Percentiles rank a stretch among this genome's conserved stretches.
These are phyloP conservation scores for Zoysia pacifica DNA, from an alignment of 176 grass and related monocot species.

Conservation along the genomic window DNA sequence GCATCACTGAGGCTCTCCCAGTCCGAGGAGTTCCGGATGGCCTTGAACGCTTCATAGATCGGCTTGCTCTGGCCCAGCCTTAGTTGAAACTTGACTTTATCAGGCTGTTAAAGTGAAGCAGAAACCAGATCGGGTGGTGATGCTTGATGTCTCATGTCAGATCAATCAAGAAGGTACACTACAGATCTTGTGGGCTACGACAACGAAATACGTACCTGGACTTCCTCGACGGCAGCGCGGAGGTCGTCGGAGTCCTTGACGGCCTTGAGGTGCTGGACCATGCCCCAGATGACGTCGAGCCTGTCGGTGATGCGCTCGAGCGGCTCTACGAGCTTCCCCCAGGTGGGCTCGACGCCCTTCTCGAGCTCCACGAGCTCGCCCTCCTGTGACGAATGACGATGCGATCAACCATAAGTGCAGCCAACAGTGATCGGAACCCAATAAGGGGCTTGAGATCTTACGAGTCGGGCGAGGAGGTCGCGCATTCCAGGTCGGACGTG, in stretches of 20 bases:
- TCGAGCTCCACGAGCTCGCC: slow-evolving; percentile 76
- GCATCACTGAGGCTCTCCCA: slow-evolving; percentile 75
- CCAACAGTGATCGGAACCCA: too few species aligned
- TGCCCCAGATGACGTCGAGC: slow-evolving; percentile 78
- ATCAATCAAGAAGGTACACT: not conserved
- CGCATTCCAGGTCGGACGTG: slow-evolving; percentile 83
- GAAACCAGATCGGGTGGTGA: not conserved
- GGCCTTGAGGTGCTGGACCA: slow-evolving; percentile 86
- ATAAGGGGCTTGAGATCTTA: slow-evolving; percentile 10
- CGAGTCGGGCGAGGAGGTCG: slow-evolving; percentile 66
- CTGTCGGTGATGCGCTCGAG: slow-evolving; percentile 84
- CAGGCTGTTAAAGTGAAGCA: slow-evolving; percentile 59
- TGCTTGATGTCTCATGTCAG: not conserved
- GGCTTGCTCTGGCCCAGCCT: slow-evolving; percentile 91
- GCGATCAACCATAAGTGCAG: not conserved
- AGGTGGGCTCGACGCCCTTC: slow-evolving; percentile 74
- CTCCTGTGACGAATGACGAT: slow-evolving; percentile 45
- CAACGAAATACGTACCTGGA: slow-evolving; percentile 50
- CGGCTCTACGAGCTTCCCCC: slow-evolving; percentile 85
- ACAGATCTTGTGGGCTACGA: too few species aligned
- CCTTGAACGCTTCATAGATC: slow-evolving; percentile 82
- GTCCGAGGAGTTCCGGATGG: slow-evolving; percentile 71
- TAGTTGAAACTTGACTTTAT: slow-evolving; percentile 89
- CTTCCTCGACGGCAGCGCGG: slow-evolving; percentile 86
- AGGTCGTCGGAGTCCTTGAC: slow-evolving; percentile 87